Percentiles rank a stretch among this genome's conserved stretches.
These are phyloP conservation scores for Colletotrichum sp. DNA, from an alignment of 2,329 filamentous ascomycete genomes.

Conservation along the genomic window DNA sequence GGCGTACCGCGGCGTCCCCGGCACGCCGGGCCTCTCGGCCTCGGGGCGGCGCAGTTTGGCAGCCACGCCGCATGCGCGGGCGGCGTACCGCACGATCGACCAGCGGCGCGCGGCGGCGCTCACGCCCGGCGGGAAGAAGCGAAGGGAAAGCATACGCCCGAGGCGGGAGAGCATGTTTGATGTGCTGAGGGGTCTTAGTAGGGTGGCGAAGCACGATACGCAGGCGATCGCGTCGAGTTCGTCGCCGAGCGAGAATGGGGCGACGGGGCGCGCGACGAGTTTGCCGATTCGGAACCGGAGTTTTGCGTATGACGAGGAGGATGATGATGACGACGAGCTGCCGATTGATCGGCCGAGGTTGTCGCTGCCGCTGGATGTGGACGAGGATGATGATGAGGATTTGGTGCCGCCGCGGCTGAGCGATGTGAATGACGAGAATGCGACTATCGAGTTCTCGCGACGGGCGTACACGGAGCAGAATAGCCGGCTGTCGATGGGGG, in stretches of 20 bases:
- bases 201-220: constrained; percentile 55
- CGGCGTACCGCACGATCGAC: constrained; percentile 63
- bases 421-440: constrained; percentile 58
- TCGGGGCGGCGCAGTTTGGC: constrained; percentile 49
- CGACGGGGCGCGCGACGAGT: neutral
- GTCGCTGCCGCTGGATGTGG: constrained; percentile 56
- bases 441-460: constrained; percentile 64
- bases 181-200: constrained; percentile 58
- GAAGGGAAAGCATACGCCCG: constrained; percentile 61
- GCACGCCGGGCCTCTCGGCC: constrained; percentile 41
- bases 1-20: constrained; percentile 29
- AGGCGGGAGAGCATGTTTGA: constrained; percentile 62
- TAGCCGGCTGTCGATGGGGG: constrained; percentile 55
- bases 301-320: constrained; percentile 25
- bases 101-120: constrained; percentile 63
- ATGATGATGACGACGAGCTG: constrained; percentile 48
- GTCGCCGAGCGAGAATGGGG: constrained; percentile 33
- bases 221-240: constrained; percentile 54
- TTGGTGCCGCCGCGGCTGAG: constrained; percentile 59
- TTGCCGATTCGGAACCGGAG: constrained; percentile 27
- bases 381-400: constrained; percentile 47
- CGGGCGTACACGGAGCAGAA: constrained; percentile 54
- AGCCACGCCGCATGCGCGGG: constrained; percentile 65
- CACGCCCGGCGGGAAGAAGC: constrained; percentile 60
- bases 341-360: constrained; percentile 57